phyloP scores from a whole-genome alignment of 1,284 basidiomycete species.

The Neonothopanus nambi region DNA sequence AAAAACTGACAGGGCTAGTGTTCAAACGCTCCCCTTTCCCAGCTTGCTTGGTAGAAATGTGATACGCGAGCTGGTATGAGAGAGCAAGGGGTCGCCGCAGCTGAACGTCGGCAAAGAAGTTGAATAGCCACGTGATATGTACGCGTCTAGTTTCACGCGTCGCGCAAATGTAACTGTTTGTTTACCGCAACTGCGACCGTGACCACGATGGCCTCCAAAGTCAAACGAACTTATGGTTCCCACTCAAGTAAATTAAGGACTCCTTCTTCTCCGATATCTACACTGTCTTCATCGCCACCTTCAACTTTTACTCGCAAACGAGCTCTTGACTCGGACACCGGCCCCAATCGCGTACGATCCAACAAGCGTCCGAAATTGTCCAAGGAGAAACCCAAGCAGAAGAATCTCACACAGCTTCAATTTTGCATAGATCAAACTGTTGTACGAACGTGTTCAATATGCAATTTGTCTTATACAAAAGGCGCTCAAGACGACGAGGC shows the following conservation, averaged over 20 bases:
- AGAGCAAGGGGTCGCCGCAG: too few species aligned
- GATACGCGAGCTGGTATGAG: too few species aligned
- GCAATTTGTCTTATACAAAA: conserved; percentile 73
- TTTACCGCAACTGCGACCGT: too few species aligned
- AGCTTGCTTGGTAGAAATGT: too few species aligned
- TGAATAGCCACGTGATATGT: not conserved
- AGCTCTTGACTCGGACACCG: conserved; percentile 38
- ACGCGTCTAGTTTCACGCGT: conserved; percentile 7
- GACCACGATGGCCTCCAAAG: conserved; percentile 38
- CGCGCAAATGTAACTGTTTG: too few species aligned
- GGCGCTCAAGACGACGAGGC: conserved; percentile 76
- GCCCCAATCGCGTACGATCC: conserved; percentile 22
- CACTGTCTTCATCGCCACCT: conserved; percentile 37
- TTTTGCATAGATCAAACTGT: conserved; percentile 67
- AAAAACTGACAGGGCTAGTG: too few species aligned
- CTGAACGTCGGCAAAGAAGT: too few species aligned
- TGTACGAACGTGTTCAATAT: conserved; percentile 63
- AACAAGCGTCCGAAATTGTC: conserved; percentile 21
- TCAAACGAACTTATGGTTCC: conserved; percentile 57
- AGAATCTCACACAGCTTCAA: conserved; percentile 71
- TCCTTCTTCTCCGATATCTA: conserved; percentile 37
- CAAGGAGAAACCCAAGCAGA: conserved; percentile 35
- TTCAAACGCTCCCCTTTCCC: too few species aligned
- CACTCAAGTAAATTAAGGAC: conserved; percentile 29
- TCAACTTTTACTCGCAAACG: conserved; percentile 36